These are phyloP conservation scores for Candida coleopterorum DNA, from an alignment of 805 yeast species.

Conservation along the genomic window DNA sequence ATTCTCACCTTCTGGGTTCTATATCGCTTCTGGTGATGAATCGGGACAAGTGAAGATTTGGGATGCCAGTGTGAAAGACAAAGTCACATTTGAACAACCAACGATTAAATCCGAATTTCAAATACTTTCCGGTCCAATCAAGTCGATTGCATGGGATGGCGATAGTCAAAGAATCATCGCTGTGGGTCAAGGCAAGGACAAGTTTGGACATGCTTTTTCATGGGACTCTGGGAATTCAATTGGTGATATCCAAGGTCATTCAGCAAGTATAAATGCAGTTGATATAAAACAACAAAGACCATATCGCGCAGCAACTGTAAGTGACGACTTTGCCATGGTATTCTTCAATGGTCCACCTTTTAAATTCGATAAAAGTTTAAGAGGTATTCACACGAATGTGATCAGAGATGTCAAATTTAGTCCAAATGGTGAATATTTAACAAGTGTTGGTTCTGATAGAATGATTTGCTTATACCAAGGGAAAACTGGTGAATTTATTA, in stretches of 20 bases:
- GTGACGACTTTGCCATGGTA: constrained; percentile 83
- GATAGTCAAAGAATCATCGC: constrained; percentile 84
- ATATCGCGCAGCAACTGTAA: constrained; percentile 86
- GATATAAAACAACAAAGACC: constrained; percentile 84
- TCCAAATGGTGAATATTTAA: constrained; percentile 70
- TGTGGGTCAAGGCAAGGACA: constrained; percentile 90
- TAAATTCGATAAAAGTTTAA: constrained; percentile 68
- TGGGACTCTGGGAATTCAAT: constrained; percentile 96
- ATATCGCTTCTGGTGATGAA: constrained; percentile 88
- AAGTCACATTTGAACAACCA: constrained; percentile 44
- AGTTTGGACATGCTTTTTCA: constrained; percentile 87
- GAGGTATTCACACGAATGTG: constrained; percentile 73
- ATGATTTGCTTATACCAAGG: constrained; percentile 79
- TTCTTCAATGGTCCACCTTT: constrained; percentile 93
- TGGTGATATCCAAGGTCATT: constrained; percentile 93
- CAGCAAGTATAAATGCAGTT: constrained; percentile 78
- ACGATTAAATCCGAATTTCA: constrained; percentile 74
- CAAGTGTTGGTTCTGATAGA: constrained; percentile 84
- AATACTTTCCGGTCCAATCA: constrained; percentile 75
- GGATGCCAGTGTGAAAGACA: constrained; percentile 48
- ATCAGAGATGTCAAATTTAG: constrained; percentile 78
- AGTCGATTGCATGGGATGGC: constrained; percentile 86
- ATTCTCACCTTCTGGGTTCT: constrained; percentile 86
- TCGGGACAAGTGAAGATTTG: constrained; percentile 87
- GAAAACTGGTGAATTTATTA: constrained; percentile 69